phyloP scores from a whole-genome alignment of 345 rosid species.

The Streptanthus diversifolius region DNA sequence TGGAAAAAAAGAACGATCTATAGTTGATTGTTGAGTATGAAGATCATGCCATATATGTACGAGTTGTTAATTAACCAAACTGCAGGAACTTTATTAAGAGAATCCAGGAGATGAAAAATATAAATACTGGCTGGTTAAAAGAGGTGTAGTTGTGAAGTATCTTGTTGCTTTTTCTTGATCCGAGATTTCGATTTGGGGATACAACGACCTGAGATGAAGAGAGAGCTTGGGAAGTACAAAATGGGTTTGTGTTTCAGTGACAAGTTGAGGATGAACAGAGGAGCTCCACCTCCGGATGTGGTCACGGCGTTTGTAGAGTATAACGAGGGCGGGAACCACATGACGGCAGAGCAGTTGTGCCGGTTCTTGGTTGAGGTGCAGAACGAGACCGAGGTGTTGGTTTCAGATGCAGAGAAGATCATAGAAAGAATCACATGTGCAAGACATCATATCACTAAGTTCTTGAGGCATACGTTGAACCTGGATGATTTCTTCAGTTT shows the following conservation, averaged over 20 bases:
- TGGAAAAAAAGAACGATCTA: constrained; percentile 3
- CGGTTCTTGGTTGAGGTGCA: constrained; percentile 58
- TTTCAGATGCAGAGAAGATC: constrained; percentile 52
- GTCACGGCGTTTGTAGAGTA: constrained; percentile 44
- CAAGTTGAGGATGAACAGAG: constrained; percentile 50
- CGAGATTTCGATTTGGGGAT: constrained; percentile 1
- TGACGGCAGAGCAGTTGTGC: constrained; percentile 60
- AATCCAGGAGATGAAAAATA: not conserved
- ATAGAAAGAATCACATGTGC: constrained; percentile 46
- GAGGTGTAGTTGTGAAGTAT: constrained; percentile 17
- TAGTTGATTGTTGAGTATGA: constrained; percentile 23
- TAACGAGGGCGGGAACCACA: constrained; percentile 44
- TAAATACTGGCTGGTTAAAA: constrained; percentile 10
- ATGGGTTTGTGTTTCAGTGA: constrained; percentile 58
- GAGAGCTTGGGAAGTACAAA: constrained; percentile 25
- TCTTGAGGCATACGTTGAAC: constrained; percentile 49
- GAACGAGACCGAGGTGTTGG: constrained; percentile 29
- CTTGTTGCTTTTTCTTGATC: not conserved
- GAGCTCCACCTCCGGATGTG: constrained; percentile 55
- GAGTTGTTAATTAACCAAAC: constrained; percentile 11
- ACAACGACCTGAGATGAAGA: constrained; percentile 29
- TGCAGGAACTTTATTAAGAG: constrained; percentile 22
- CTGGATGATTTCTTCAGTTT: constrained; percentile 65
- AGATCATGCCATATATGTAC: constrained; percentile 26
- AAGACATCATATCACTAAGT: constrained; percentile 59